Evolutionary conservation across 2,329 filamentous ascomycete genomes (phyloP).

Genomic region (Colletotrichum tropicicola): DNA sequence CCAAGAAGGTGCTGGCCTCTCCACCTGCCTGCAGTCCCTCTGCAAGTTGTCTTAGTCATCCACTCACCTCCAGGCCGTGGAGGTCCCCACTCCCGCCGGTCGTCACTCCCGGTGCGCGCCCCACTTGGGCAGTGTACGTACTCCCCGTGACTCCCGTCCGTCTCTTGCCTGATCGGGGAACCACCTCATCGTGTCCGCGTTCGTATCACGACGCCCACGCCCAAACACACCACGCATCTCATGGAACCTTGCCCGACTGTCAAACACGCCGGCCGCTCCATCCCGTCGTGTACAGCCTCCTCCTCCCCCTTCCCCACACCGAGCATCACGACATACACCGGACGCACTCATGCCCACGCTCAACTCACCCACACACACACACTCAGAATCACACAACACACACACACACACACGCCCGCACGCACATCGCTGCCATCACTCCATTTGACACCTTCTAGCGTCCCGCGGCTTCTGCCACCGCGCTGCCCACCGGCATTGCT

Average conservation of each 20-base stretch:
- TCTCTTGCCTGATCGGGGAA: background rate
- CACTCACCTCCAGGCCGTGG: too few species aligned
- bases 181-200: slow-evolving; percentile 19
- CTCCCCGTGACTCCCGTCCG: background rate
- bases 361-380: too few species aligned
- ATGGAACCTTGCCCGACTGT: background rate
- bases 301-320: background rate
- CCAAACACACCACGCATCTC: background rate
- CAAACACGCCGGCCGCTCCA: slow-evolving; percentile 9
- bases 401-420: too few species aligned
- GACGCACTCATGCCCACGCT: too few species aligned
- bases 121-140: too few species aligned
- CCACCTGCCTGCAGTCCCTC: too few species aligned
- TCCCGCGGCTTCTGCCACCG: background rate
- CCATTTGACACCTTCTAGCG: slow-evolving; percentile 9
- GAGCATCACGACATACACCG: slow-evolving; percentile 7
- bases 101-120: too few species aligned
- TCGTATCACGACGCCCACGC: slow-evolving; percentile 12
- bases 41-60: too few species aligned
- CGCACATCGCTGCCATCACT: background rate
- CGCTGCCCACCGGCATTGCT: background rate
- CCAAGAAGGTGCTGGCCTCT: too few species aligned
- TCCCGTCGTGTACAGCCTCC: background rate
- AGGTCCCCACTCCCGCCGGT: too few species aligned
- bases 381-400: too few species aligned